Base-by-base conservation (phyloP, 331 rosid species). In the Prunus yedoensis region DNA sequence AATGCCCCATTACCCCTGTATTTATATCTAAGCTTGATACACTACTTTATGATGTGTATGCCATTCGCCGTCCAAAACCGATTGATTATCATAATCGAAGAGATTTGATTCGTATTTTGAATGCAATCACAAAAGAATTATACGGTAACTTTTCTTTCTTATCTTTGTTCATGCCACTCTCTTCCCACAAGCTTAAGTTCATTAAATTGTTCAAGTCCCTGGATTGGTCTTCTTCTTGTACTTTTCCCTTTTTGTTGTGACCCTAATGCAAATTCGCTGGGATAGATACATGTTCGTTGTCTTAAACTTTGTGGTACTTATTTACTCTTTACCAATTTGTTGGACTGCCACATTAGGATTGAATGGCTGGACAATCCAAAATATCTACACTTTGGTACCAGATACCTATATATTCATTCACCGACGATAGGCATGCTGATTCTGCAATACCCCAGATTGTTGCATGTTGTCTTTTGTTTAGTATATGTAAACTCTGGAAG, bases 51-150 rank as follows among this genome's bases (percentile, higher is more conserved):
- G n/a, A 70, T 20, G 47, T 32, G 13, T 70, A 52, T 8, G 74
- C 74, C 18, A 35, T 56, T n/a, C 35, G 50, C 28, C 64, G 50
- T 12, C 74, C 74, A 3, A 70, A 70, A 63, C 62, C 64, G 1
- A 70, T 70, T 3, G 63, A 70, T 53, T 70, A 53, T 53, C 74
- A 18, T 16, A 70, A 32, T 70, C 63, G 74, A 1, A 52, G 74
- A 53, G 74, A 70, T 70, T 20, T 70, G 74, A 70, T 70, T 52
- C 74, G 74, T 6, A 52, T 70, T 17, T 70, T 70, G 63, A 70
- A 70, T 53, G 63, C 30, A 38, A 70, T 70, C 49, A 13, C 74
- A 13, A 52, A 13, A 7, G 63, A 70, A 53, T 53, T 70, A 70
- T 70, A 70, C 20, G 74, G 64, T 70, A 52, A 70, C 50, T 30